These are phyloP conservation scores for Lathyrus tuberosus DNA, from an alignment of 306 rosid species.

Conservation along the genomic window DNA sequence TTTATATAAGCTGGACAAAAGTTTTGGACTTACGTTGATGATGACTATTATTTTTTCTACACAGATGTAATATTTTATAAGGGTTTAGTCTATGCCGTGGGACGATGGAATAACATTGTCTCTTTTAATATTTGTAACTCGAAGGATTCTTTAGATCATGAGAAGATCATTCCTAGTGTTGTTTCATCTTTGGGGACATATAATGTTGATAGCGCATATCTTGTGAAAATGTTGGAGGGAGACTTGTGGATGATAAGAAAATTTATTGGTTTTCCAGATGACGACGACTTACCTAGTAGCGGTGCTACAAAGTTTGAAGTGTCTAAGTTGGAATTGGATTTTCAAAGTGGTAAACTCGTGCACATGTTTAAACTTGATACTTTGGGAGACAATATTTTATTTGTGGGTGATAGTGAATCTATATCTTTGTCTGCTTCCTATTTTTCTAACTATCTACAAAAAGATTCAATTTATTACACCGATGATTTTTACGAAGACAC, in stretches of 20 bases:
- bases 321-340: constrained; percentile 1
- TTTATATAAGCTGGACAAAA: neutral
- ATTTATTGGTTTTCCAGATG: neutral
- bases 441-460: no score
- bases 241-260: neutral
- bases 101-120: neutral
- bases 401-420: no score
- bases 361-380: neutral
- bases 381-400: no score
- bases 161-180: neutral
- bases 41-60: neutral
- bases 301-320: neutral
- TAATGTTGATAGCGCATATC: neutral
- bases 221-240: constrained; percentile 1
- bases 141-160: neutral
- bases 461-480: no score
- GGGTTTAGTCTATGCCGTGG: neutral
- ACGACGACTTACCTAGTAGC: neutral
- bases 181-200: neutral
- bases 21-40: neutral
- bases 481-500: no score
- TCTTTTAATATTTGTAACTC: neutral
- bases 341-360: neutral
- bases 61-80: neutral
- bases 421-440: no score